Base-by-base conservation (phyloP, 1,139 yeast genomes). In the Blastobotrys illinoisensis region DNA sequence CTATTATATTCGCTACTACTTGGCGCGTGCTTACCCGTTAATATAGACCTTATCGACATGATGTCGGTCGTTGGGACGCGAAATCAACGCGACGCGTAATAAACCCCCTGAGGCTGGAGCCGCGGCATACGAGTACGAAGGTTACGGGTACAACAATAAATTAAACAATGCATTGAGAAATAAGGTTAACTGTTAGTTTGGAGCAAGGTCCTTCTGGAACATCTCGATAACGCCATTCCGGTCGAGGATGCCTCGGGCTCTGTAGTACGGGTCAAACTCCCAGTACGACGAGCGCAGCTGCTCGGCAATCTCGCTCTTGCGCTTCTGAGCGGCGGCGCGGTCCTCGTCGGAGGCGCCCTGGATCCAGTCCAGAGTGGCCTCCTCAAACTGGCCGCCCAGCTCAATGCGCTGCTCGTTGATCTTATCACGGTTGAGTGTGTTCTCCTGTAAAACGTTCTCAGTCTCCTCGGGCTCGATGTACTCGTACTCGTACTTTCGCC, bases 231-330 rank as follows among this genome's bases (percentile, higher is more conserved):
- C 62, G 0, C 85, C 86, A 56, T 71, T 72, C 60, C 89, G 77
- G 68, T 89, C 96, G 66, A 79, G 85, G 36, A 79, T 70, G 23
- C 86, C 79, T 63, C 86, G 80, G 40, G 86, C 80, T 65, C 96
- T 81, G 47, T 86, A 69, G 63, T 84, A 87, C 0, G 91, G 89
- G 66, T 89, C 96, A 54, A 85, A 68, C 47, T 71, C 67, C 66
- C 78, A 74, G 70, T 85, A 89, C 66, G 86, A 85, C 28, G 73
- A 69, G 16, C 79, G 72, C 48, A 88, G 66, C 58, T 78, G 71
- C 44, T 70, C 71, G 50, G 85, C 81, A 21, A 83, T 51, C 18
- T 71, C 70, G 40, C 79, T 71, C 70, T 86, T 81, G 60, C 78
- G 76, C 19, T 67, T 69, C 65, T 78, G 71, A 55, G 69, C 72